Evolutionary conservation across 2,329 filamentous ascomycete genomes (phyloP), one percentile per base, ranked within the genome.

Genomic region (Huntiella abstrusa): DNA sequence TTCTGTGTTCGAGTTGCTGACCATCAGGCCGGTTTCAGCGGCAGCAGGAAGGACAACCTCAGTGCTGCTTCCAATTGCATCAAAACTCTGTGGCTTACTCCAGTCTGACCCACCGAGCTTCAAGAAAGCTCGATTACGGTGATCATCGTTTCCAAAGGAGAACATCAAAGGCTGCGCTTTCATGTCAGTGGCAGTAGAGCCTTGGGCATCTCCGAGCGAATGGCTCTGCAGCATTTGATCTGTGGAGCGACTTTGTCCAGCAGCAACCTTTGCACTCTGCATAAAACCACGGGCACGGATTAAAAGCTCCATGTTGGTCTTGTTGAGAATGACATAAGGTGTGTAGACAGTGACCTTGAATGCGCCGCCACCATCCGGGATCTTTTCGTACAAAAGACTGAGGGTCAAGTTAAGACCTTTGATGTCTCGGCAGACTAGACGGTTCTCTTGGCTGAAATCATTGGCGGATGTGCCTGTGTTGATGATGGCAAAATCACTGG

Each of bases 41-140:
- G 41, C 33, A 0, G 86, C 84, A 43, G 82, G 80, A 33, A 98
- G 69, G 33, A 91, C 74, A 33, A 94, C 83, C 54, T 95, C 87
- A 12, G 85, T 80, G 1, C 81, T 86, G 56, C 88, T 96, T 32
- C 91, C 91, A 52, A 98, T 91, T 15, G 91, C 91, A 57, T 98
- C 92, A 55, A 98, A 94, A 70, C 85, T 95, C 59, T 96, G 88
- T 1, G 88, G 85, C 58, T 91, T 94, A 64, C 91, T 96, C 92
- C 91, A 98, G 50, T 79, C 75, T 1, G 91, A 95, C 46, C 92
- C 82, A 4, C 82, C 85, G 36, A 95, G 75, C 62, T 84, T 92
- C 50, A 98, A 66, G 39, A 93, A 66, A 5, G 85, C 86, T 53
- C 91, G 77, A 59, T 98, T 98, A 54, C 85, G 84, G 54, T 83